Percentiles rank a stretch among this genome's conserved stretches.
These are phyloP conservation scores for Mycena chlorophos DNA, from an alignment of 768 basidiomycete species.

Conservation along the genomic window DNA sequence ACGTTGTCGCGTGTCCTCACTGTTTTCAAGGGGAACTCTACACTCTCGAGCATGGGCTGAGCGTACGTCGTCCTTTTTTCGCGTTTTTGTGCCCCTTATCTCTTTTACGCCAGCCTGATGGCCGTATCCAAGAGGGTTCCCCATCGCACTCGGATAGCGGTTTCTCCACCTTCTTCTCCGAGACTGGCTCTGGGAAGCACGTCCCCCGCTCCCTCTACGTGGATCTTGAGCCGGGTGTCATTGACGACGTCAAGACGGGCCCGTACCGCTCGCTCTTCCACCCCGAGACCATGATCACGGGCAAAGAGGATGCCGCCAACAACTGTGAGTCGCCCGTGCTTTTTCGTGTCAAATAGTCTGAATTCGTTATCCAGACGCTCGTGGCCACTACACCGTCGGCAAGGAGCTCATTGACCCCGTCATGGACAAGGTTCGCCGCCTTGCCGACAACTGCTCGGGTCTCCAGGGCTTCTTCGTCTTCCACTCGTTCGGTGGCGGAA, in stretches of 20 bases:
- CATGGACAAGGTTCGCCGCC: slow-evolving; percentile 94
- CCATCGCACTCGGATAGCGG: slow-evolving; percentile 74
- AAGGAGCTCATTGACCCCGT: slow-evolving; percentile 97
- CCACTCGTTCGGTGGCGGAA: slow-evolving; percentile 99
- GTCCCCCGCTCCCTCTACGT: slow-evolving; percentile 97
- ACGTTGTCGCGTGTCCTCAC: slow-evolving; percentile 19
- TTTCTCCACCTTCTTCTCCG: slow-evolving; percentile 98
- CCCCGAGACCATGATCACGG: slow-evolving; percentile 94
- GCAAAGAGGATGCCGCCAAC: slow-evolving; percentile 99
- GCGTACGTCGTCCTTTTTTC: slow-evolving; percentile 53
- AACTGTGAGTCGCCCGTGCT: slow-evolving; percentile 67
- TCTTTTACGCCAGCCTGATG: slow-evolving; percentile 70
- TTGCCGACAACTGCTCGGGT: slow-evolving; percentile 97
- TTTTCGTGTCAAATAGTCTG: slow-evolving; percentile 21
- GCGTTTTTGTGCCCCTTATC: slow-evolving; percentile 18
- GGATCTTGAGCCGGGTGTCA: slow-evolving; percentile 91
- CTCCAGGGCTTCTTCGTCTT: slow-evolving; percentile 99
- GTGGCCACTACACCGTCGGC: slow-evolving; percentile 98
- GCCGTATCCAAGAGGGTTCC: slow-evolving; percentile 76
- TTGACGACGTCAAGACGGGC: slow-evolving; percentile 94
- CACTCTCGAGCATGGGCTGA: slow-evolving; percentile 95
- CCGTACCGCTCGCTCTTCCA: slow-evolving; percentile 94
- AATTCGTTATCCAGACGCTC: slow-evolving; percentile 67
- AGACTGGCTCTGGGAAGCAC: slow-evolving; percentile 89
- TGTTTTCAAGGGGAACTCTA: slow-evolving; percentile 85